A percentile compares a stretch with the other conserved stretches of the same genome.
phyloP scores from a whole-genome alignment of 192 early-diverging fungal species.

The Backusella circina region DNA sequence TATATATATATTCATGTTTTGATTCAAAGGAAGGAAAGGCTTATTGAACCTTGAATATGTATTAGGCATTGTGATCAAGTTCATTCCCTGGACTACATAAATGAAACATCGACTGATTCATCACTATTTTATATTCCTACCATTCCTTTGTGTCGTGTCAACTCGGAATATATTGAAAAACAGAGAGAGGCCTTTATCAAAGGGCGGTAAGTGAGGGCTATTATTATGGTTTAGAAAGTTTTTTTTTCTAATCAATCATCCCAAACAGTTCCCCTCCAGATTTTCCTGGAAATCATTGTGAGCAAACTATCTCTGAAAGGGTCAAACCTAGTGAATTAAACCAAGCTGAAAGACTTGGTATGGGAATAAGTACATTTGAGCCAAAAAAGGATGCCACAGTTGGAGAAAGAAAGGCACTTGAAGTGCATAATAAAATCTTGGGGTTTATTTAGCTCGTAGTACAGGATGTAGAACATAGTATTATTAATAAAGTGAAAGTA shows the following conservation, averaged over 20 bases:
- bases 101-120: constrained; percentile 10
- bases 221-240: too few relatives aligned
- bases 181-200: constrained; percentile 18
- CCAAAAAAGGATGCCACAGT: not conserved
- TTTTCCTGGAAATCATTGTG: constrained; percentile 29
- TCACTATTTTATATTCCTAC: constrained; percentile 29
- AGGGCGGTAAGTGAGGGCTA: constrained; percentile 22
- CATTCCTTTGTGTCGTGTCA: constrained; percentile 25
- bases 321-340: constrained; percentile 8
- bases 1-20: not conserved
- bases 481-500: too few relatives aligned
- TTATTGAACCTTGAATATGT: not conserved
- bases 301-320: constrained; percentile 11
- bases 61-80: constrained; percentile 22
- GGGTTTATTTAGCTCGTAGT: not conserved
- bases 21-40: not conserved
- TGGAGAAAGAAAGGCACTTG: constrained; percentile 9
- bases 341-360: constrained; percentile 1
- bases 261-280: constrained; percentile 23
- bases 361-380: constrained; percentile 9
- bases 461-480: too few relatives aligned
- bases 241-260: too few relatives aligned
- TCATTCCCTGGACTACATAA: constrained; percentile 19
- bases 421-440: not conserved
- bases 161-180: constrained; percentile 11